Evolutionary conservation across 768 basidiomycete species (phyloP), one percentile per base, ranked within the genome.

Genomic region (Russula sp.): DNA sequence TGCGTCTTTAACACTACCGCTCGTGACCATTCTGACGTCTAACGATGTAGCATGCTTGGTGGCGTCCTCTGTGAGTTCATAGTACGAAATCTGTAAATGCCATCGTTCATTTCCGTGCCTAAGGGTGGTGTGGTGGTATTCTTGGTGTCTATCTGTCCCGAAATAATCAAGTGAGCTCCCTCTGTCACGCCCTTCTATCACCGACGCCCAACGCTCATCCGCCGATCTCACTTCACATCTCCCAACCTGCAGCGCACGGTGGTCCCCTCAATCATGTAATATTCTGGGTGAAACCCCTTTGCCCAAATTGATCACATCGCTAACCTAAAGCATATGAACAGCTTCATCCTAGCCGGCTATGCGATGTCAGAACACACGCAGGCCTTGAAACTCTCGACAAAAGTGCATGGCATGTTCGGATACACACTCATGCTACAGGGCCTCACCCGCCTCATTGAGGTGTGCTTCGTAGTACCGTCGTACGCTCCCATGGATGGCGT

Each of bases 81-180:
- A 18, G 22, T 36, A n/a, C 53, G 24, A 60, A 36, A n/a, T 32
- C 30, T 50, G 58, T 11, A 5, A 55, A 26, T 34, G 30, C 26
- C 24, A 14, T 13, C 40, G 22, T 14, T 49, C 46, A 67, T 61
- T 66, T 46, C 32, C n/a, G 49, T 50, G 20, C 51, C 61, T 46
- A 90, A 46, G 89, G 93, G 95, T 95, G 92, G 92, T 81, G 89
- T 18, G 95, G 95, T 59, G 95, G 95, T 22, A 77, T 86, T n/a
- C 78, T 98, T 5, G 95, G 94, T 2, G 88, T 97, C 57, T 88
- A 87, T 72, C 81, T 96, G 14, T 80, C 90, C 2, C 80, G 89
- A 61, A 87, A 88, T 63, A 89, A 90, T 67, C 88, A 88, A 76
- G 89, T 85, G 65, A 59, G 80, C 22, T 16, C 38, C 50, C 52